Base-by-base conservation (phyloP, 2,329 filamentous ascomycete species). In the Aureobasidium sp. region DNA sequence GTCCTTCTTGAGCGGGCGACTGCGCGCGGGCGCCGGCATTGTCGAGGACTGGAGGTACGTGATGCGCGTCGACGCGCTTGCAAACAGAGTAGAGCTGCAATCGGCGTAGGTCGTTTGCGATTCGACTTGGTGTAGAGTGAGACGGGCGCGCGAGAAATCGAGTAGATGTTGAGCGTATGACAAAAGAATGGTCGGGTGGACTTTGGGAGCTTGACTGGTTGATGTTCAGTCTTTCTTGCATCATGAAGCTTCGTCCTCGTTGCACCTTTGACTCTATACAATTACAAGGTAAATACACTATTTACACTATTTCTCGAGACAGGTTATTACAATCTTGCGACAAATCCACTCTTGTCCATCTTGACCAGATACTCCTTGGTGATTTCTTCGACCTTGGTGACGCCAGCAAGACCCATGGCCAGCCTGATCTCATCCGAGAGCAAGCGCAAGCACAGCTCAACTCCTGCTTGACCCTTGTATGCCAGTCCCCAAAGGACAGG, bases 1-100 rank as follows among this genome's bases (percentile, higher is more conserved):
- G 56, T 90, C 85, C 72, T 90, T 91, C 27, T 85, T 75, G n/a
- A 89, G 74, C 66, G 81, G 81, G 61, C 83, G 81, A 61, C 84
- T 76, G 62, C 76, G 76, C 17, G 76, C 69, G 70, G 81, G 64
- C 70, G 71, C 70, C 27, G 72, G 69, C 72, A 74, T 74, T 15
- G 48, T 66, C 62, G 61, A 27, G 13, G 26, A 32, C 26, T 48
- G 5, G 23, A 9, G 15, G 26, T 47, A 23, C 15, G 55, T 34
- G n/a, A 29, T 59, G 55, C 55, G 55, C 41, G 26, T 51, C 36
- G 34, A 50, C n/a, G 57, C 46, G 57, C 57, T 20, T 41, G 44
- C 46, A 42, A 34, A 50, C 57, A 20, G 44, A 27, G 15, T 8
- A 26, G 46, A 42, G 46, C 44, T 60, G 46, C 46, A 41, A 26